These are phyloP conservation scores for Mycena citricolor DNA, from an alignment of 1,284 basidiomycete genomes.

Conservation along the genomic window DNA sequence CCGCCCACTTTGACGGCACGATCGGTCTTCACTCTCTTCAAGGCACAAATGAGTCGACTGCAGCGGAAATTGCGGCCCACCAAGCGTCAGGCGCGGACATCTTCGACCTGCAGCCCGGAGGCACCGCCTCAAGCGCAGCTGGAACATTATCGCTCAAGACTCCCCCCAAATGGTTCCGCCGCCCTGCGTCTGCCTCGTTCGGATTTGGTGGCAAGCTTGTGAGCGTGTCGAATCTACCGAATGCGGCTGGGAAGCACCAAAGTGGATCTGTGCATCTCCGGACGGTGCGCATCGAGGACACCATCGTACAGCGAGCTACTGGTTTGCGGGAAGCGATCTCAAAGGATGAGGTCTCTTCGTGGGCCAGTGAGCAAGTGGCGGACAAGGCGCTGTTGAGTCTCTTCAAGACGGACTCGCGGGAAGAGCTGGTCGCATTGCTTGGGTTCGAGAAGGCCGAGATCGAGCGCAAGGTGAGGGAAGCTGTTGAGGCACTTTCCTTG, in stretches of 20 bases:
- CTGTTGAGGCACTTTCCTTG: constrained; percentile 71
- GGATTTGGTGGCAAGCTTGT: constrained; percentile 93
- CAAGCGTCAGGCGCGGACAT: constrained; percentile 74
- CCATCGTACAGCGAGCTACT: constrained; percentile 77
- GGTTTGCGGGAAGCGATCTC: constrained; percentile 72
- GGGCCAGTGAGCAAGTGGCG: constrained; percentile 39
- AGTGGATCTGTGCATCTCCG: constrained; percentile 78
- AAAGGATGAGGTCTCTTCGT: constrained; percentile 64
- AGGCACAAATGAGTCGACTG: constrained; percentile 72
- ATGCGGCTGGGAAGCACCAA: constrained; percentile 73
- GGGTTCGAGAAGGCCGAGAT: constrained; percentile 94
- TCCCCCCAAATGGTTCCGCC: constrained; percentile 93
- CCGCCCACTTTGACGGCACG: constrained; percentile 54
- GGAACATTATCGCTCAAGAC: constrained; percentile 82
- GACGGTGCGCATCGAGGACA: constrained; percentile 76
- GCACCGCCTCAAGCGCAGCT: constrained; percentile 45
- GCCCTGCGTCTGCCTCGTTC: constrained; percentile 82
- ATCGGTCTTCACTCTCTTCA: constrained; percentile 66
- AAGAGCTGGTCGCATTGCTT: constrained; percentile 88
- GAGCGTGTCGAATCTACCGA: constrained; percentile 72
- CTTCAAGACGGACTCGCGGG: constrained; percentile 86
- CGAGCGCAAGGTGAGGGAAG: constrained; percentile 76
- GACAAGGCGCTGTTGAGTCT: constrained; percentile 80
- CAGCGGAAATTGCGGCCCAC: constrained; percentile 40
- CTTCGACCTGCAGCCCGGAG: constrained; percentile 64